Base-by-base conservation (phyloP, 2,329 filamentous ascomycete species). In the Myriosclerotinia duriaeana region DNA sequence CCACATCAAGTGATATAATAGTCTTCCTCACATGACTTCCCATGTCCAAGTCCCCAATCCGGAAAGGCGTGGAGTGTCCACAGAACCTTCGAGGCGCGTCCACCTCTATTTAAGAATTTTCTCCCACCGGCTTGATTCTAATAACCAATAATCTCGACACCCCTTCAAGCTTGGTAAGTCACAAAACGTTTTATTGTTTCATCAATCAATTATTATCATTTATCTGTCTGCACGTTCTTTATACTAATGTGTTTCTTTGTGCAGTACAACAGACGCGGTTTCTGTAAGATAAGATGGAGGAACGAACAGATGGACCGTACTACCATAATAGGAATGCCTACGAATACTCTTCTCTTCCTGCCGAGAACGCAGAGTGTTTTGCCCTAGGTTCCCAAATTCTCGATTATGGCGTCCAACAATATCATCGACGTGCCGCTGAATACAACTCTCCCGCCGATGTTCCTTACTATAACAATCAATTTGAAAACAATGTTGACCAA, bases 181-280 rank as follows among this genome's bases (percentile, higher is more conserved):
- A 14, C 26, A 20, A 34, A 9, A 20, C 5, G 1, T 44, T 17
- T 44, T 2, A 30, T 20, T 6, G 0, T 20, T 30, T 58, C 38
- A 56, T 64, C 40, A 15, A 66, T 50, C 26, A 36, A 17, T 58
- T 12, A 22, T 38, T 38, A 9, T 62, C 22, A 7, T 38, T 38
- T 38, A 15, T 62, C 36, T 14, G 6, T 30, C 17, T 26, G 8
- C 2, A 20, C 12, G 7, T 12, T 4, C 30, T 38, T 40, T 38
- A 50, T 53, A 20, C 59, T 59, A n/a, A 59, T n/a, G 0, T 12
- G 5, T 46, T 15, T 59, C 22, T n/a, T 59, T 46, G 3, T n/a
- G 5, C 26, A 59, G 55, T 59, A 59, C 40, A 20, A 59, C 30
- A 59, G 7, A 20, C 40, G 5, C 9, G 5, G 12, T n/a, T 15